Conservation (phyloP, 768 basidiomycete species). For the Tricholoma flavovirens region DNA sequence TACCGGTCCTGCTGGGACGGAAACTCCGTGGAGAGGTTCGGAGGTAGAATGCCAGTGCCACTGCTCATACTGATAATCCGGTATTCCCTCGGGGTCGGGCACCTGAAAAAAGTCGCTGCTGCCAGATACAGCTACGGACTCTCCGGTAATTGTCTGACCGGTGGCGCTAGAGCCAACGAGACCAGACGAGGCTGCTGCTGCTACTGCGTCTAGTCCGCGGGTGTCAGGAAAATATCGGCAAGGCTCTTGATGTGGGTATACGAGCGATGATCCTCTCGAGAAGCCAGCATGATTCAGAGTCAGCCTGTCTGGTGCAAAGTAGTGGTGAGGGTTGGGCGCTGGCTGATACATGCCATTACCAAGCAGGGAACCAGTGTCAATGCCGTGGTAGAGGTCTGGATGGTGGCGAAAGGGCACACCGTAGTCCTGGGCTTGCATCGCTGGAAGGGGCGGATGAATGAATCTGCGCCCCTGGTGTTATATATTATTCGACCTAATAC, state of each 20-base stretch:
- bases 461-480: conserved; percentile 31
- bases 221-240: conserved; percentile 33
- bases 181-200: conserved; percentile 22
- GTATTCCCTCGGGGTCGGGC: conserved; percentile 32
- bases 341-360: conserved; percentile 1
- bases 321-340: conserved; percentile 22
- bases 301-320: conserved; percentile 24
- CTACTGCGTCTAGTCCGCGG: conserved; percentile 31
- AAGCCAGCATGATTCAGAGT: conserved; percentile 33
- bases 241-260: conserved; percentile 37
- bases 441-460: conserved; percentile 30
- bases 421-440: conserved; percentile 35
- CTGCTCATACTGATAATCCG: conserved; percentile 27
- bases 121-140: conserved; percentile 17
- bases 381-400: conserved; percentile 24
- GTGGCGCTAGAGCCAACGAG: conserved; percentile 36
- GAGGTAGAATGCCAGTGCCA: conserved; percentile 21
- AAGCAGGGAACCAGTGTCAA: conserved; percentile 11
- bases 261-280: conserved; percentile 46
- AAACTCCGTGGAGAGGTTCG: conserved; percentile 26
- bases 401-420: conserved; percentile 19
- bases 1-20: conserved; percentile 6
- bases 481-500: conserved; percentile 43
- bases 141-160: conserved; percentile 38
- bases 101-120: conserved; percentile 21